Evolutionary conservation across 2,329 filamentous ascomycete genomes (phyloP).

Genomic region (Claviceps arundinis): DNA sequence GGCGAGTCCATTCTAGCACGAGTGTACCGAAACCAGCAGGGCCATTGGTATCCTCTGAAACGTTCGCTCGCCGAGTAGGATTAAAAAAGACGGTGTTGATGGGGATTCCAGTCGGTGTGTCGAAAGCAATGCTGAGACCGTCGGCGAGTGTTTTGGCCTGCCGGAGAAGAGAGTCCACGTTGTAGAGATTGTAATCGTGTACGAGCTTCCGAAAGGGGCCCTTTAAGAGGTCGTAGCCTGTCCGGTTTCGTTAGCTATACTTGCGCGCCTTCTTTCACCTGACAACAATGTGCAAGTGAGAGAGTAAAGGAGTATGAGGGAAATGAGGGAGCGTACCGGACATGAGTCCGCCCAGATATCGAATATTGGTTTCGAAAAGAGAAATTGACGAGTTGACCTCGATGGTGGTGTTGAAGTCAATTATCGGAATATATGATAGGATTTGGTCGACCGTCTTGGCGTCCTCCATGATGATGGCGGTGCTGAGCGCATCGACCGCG

Average conservation of each 20-base stretch:
- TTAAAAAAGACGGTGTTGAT: constrained; percentile 53
- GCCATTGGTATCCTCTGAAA: constrained; percentile 45
- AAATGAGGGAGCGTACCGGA: constrained; percentile 35
- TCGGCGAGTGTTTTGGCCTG: constrained; percentile 60
- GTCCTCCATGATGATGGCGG: constrained; percentile 65
- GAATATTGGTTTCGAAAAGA: constrained; percentile 82
- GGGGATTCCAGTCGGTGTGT: constrained; percentile 63
- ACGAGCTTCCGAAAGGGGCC: constrained; percentile 46
- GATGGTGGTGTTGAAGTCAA: constrained; percentile 54
- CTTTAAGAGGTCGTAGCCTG: constrained; percentile 57
- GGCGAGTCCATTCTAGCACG: constrained; percentile 70
- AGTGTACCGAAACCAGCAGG: constrained; percentile 67
- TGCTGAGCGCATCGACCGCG: constrained; percentile 67
- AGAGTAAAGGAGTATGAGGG: too few species aligned
- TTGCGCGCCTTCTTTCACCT: too few species aligned
- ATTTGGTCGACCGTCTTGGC: constrained; percentile 57
- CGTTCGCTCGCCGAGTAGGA: constrained; percentile 33
- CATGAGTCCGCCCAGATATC: constrained; percentile 70
- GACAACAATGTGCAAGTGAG: too few species aligned
- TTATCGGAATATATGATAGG: constrained; percentile 52
- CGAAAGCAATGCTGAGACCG: constrained; percentile 62
- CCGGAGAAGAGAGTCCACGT: constrained; percentile 45
- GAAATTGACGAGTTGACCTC: constrained; percentile 41
- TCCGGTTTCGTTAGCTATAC: neutral
- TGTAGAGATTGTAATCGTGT: constrained; percentile 16